Conservation (phyloP, 768 basidiomycete genomes). For the Pleurotus tuoliensis region DNA sequence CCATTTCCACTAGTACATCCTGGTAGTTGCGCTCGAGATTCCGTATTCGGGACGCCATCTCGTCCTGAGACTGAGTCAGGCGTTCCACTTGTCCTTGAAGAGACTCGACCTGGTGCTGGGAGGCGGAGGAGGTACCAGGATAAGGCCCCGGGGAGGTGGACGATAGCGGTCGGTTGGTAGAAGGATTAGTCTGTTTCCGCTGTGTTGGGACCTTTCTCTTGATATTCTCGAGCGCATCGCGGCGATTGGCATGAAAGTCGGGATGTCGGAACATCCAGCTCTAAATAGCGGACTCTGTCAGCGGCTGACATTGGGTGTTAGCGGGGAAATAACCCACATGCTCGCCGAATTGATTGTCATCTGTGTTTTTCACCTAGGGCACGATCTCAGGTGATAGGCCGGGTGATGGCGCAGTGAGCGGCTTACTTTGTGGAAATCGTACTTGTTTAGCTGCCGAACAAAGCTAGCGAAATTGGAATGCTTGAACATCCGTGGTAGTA, state of each 20-base stretch:
- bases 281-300: constrained; percentile 18
- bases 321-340: constrained; percentile 35
- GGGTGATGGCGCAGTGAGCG: constrained; percentile 10
- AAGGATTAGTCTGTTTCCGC: constrained; percentile 40
- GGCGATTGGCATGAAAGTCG: constrained; percentile 52
- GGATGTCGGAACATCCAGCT: constrained; percentile 61
- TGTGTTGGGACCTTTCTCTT: constrained; percentile 57
- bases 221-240: constrained; percentile 54
- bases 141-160: constrained; percentile 23
- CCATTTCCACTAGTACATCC: constrained; percentile 67
- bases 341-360: constrained; percentile 69
- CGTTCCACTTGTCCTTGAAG: constrained; percentile 49
- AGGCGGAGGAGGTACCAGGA: constrained; percentile 19
- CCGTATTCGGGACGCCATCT: constrained; percentile 49
- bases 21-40: constrained; percentile 63
- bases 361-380: constrained; percentile 71
- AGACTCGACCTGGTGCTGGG: constrained; percentile 15
- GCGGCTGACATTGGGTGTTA: not conserved
- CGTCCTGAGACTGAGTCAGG: constrained; percentile 43
- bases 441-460: constrained; percentile 92
- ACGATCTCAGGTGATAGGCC: constrained; percentile 4
- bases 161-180: constrained; percentile 16
- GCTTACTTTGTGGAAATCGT: constrained; percentile 88
- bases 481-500: constrained; percentile 91
- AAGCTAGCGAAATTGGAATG: constrained; percentile 93